phyloP scores from a whole-genome alignment of 148 eudicot species.

The Hydrangea macrophylla region DNA sequence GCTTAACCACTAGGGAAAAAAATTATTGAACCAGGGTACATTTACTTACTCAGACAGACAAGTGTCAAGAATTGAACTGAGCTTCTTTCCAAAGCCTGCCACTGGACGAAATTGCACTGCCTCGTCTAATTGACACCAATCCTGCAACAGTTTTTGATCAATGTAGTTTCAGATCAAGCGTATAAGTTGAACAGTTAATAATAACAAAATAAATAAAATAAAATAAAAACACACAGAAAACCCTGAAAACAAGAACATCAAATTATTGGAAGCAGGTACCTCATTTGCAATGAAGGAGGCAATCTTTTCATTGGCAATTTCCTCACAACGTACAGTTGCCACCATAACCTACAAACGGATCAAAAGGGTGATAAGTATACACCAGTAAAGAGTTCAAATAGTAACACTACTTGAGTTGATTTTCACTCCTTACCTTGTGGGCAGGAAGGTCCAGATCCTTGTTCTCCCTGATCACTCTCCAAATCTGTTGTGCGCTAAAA shows the following conservation, averaged over 20 bases:
- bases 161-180: constrained; percentile 8
- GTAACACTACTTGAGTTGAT: background rate
- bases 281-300: constrained; percentile 54
- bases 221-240: background rate
- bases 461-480: constrained; percentile 90
- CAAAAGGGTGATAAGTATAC: background rate
- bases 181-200: no score
- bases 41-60: constrained; percentile 74
- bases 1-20: background rate
- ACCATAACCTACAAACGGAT: constrained; percentile 72
- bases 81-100: constrained; percentile 78
- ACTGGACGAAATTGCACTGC: constrained; percentile 59
- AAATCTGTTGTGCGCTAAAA: constrained; percentile 90
- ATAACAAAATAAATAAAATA: background rate
- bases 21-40: background rate
- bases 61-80: constrained; percentile 61
- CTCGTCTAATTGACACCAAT: constrained; percentile 73
- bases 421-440: constrained; percentile 58
- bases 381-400: background rate
- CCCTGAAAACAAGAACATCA: background rate
- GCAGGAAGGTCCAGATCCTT: constrained; percentile 96
- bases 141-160: constrained; percentile 35
- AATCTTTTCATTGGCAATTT: constrained; percentile 76
- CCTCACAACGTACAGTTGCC: constrained; percentile 97
- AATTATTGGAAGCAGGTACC: constrained; percentile 37